Evolutionary conservation across 345 rosid genomes (phyloP), one percentile per base, ranked within the genome.

Genomic region (Punica granatum): DNA sequence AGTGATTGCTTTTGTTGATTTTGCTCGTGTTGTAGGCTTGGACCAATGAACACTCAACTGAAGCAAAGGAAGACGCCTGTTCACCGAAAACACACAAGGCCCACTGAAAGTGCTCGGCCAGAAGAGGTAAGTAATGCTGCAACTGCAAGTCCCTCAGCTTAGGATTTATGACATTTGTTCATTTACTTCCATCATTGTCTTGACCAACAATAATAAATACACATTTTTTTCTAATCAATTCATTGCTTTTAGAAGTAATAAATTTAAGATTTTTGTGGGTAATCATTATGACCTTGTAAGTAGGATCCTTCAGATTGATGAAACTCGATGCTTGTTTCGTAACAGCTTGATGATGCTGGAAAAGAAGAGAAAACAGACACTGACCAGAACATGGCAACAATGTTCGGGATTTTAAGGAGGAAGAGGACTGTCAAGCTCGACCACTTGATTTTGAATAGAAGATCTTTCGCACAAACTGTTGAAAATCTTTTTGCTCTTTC

Each of bases 401-500:
- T 94, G 92, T 94, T 91, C 70, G 81, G 67, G 44, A 82, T 94
- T 70, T 79, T 94, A 66, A 73, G 79, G 79, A 77, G 68, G 73
- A 78, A 78, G 73, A 89, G 76, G 71, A 75, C 68, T 9, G 92
- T 75, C 44, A 73, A 83, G 74, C 88, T 94, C 64, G 99, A 94
- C 72, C 81, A 61, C 75, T 72, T 94, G 83, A 79, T 91, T 26
- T 71, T 91, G 64, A 91, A 91, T 65, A 78, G 96, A 66, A 80
- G 68, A 23, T 94, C 90, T 43, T 91, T 94, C 84, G 92, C 98
- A 13, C 98, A 89, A 80, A 89, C 99, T 0, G 88, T 91, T 33
- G 96, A 94, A 76, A 94, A 91, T 74, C 73, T 91, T 68, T 94
- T 94, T 75, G 95, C 96, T 11, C 76, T 94, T 43, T 94, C 99